These are phyloP conservation scores for Boletellus emodensis DNA, from an alignment of 768 basidiomycete species.

Conservation along the genomic window DNA sequence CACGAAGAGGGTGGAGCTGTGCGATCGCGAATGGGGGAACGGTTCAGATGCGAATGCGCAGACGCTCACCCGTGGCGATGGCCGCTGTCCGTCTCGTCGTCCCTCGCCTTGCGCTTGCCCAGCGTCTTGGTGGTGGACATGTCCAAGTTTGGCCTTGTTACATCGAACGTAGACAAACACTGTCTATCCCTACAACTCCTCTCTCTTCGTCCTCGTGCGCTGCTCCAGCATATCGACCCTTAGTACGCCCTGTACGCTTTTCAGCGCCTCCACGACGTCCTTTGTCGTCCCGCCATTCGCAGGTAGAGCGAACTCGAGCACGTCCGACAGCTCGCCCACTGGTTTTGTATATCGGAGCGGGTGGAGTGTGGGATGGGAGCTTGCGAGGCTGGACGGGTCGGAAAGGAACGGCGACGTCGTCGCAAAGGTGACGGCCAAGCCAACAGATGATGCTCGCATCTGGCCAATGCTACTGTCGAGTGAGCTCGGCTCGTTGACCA, in stretches of 20 bases:
- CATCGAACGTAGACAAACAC: too few species aligned
- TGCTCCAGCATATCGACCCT: constrained; percentile 24
- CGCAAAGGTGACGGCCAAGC: constrained; percentile 31
- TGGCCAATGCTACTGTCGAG: too few species aligned
- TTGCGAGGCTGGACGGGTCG: constrained; percentile 18
- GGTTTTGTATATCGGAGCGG: constrained; percentile 20
- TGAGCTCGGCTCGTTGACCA: too few species aligned
- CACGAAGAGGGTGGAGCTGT: constrained; percentile 84
- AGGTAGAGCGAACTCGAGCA: constrained; percentile 18
- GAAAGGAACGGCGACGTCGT: constrained; percentile 21
- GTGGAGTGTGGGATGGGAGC: constrained; percentile 20
- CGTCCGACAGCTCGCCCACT: constrained; percentile 21
- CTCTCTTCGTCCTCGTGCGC: constrained; percentile 22
- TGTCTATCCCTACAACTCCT: constrained; percentile 17
- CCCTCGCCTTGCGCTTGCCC: constrained; percentile 28
- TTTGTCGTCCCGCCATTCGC: not conserved
- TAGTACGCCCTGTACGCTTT: constrained; percentile 14
- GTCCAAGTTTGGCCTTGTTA: too few species aligned
- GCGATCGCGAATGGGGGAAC: not conserved
- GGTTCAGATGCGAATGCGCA: not conserved
- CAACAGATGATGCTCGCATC: constrained; percentile 2
- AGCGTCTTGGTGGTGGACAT: constrained; percentile 1
- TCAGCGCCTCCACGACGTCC: constrained; percentile 14
- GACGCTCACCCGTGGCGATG: constrained; percentile 22
- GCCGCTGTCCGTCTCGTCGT: constrained; percentile 10